Percentiles rank a stretch among this genome's conserved stretches.
Conservation (phyloP, 306 rosid species). For the Quercus engelmannii region DNA sequence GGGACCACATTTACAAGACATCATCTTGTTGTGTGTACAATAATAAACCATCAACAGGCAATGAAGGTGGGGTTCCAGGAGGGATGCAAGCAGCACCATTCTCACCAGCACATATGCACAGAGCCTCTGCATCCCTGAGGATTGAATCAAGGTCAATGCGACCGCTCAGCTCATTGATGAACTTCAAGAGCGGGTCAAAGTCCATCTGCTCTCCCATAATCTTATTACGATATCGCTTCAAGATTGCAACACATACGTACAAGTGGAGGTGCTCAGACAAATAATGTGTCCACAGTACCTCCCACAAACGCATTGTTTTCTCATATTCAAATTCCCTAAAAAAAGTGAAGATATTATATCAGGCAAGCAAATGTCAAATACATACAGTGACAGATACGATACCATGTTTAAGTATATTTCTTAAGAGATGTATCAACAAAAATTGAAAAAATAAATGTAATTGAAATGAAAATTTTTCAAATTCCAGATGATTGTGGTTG, state of each 20-base stretch:
- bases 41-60: conserved; percentile 68
- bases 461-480: neutral
- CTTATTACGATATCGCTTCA: conserved; percentile 74
- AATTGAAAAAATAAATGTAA: neutral
- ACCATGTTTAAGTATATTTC: neutral
- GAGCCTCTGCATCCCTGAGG: conserved; percentile 90
- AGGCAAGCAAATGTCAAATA: neutral
- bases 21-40: conserved; percentile 66
- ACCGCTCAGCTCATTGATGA: conserved; percentile 88
- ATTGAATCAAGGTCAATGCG: conserved; percentile 72
- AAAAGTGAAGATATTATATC: neutral
- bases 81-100: conserved; percentile 89
- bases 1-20: conserved; percentile 44
- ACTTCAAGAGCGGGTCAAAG: conserved; percentile 91
- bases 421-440: neutral
- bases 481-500: neutral
- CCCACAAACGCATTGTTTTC: conserved; percentile 87
- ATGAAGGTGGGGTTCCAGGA: conserved; percentile 96
- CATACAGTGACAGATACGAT: neutral
- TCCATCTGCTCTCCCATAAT: conserved; percentile 95
- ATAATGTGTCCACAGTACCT: conserved; percentile 89
- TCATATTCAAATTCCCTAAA: conserved; percentile 81
- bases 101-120: conserved; percentile 89
- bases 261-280: conserved; percentile 92
- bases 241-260: conserved; percentile 79